Conservation (phyloP, 2,329 filamentous ascomycete species). For the Fusarium napiforme region DNA sequence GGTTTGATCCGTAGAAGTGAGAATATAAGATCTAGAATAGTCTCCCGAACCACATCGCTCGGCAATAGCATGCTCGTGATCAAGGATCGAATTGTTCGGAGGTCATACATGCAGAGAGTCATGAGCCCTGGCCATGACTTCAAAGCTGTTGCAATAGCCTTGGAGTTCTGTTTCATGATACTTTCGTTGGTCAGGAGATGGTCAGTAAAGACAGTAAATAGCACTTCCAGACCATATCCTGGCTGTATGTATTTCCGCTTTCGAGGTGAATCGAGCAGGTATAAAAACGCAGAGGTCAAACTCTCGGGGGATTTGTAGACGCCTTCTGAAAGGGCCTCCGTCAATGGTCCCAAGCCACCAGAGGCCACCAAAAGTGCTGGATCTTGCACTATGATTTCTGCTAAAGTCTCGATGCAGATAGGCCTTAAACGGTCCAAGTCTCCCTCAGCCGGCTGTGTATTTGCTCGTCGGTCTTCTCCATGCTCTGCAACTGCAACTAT, state of each 20-base stretch:
- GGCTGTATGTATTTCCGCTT: constrained; percentile 85
- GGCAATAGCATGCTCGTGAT: constrained; percentile 71
- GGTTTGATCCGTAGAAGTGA: constrained; percentile 84
- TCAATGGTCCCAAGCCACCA: constrained; percentile 85
- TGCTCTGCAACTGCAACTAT: constrained; percentile 93
- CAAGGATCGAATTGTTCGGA: constrained; percentile 84
- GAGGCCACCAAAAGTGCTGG: constrained; percentile 83
- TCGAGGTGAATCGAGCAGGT: constrained; percentile 85
- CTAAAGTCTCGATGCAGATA: constrained; percentile 92
- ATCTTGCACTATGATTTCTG: constrained; percentile 89
- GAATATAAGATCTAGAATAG: constrained; percentile 89
- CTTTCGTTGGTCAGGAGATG: constrained; percentile 70
- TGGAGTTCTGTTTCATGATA: constrained; percentile 84
- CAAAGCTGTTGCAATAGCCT: constrained; percentile 89
- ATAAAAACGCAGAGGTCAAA: constrained; percentile 86
- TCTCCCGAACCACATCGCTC: constrained; percentile 70
- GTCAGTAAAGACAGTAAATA: constrained; percentile 94
- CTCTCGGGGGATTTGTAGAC: constrained; percentile 93
- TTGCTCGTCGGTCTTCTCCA: constrained; percentile 84
- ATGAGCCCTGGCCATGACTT: constrained; percentile 95
- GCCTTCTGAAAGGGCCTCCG: constrained; percentile 91
- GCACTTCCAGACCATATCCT: constrained; percentile 87
- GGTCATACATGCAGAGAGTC: constrained; percentile 87
- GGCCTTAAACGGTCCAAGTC: constrained; percentile 85
- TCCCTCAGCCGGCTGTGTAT: constrained; percentile 74